Conservation (phyloP, 805 yeast species). For the Candida vaughaniae region DNA sequence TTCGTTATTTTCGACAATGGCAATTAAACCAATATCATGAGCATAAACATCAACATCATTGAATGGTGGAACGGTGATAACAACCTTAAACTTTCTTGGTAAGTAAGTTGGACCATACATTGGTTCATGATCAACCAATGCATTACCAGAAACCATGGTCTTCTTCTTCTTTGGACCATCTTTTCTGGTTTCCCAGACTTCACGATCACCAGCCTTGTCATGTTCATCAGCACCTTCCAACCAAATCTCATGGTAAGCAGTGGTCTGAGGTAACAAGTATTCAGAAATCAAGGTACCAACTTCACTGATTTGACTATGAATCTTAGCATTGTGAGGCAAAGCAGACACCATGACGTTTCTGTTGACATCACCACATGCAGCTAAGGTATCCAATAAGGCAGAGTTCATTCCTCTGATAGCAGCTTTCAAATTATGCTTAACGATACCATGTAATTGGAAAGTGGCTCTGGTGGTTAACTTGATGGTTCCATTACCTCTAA, state of each 20-base stretch:
- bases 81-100: slow-evolving; percentile 95
- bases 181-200: slow-evolving; percentile 61
- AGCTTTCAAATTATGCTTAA: slow-evolving; percentile 84
- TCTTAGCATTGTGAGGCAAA: slow-evolving; percentile 78
- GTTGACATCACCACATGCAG: slow-evolving; percentile 98
- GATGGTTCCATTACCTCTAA: slow-evolving; percentile 87
- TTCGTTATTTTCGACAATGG: slow-evolving; percentile 70
- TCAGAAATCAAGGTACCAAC: slow-evolving; percentile 70
- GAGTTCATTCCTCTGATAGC: slow-evolving; percentile 92
- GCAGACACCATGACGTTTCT: slow-evolving; percentile 94
- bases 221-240: slow-evolving; percentile 77
- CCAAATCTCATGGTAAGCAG: slow-evolving; percentile 98
- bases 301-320: slow-evolving; percentile 72
- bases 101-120: slow-evolving; percentile 81
- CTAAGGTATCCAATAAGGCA: slow-evolving; percentile 87
- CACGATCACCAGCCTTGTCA: slow-evolving; percentile 66
- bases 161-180: slow-evolving; percentile 81
- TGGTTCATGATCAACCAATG: slow-evolving; percentile 82
- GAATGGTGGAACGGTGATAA: slow-evolving; percentile 92
- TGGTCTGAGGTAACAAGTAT: slow-evolving; percentile 82
- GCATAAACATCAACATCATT: slow-evolving; percentile 97
- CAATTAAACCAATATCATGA: slow-evolving; percentile 89
- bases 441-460: slow-evolving; percentile 92
- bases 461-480: slow-evolving; percentile 97
- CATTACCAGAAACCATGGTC: slow-evolving; percentile 82